A percentile compares a stretch with the other conserved stretches of the same genome.
Evolutionary conservation across 73 alveolate species (phyloP).

Genomic region (Tetrahymena thermophila): DNA sequence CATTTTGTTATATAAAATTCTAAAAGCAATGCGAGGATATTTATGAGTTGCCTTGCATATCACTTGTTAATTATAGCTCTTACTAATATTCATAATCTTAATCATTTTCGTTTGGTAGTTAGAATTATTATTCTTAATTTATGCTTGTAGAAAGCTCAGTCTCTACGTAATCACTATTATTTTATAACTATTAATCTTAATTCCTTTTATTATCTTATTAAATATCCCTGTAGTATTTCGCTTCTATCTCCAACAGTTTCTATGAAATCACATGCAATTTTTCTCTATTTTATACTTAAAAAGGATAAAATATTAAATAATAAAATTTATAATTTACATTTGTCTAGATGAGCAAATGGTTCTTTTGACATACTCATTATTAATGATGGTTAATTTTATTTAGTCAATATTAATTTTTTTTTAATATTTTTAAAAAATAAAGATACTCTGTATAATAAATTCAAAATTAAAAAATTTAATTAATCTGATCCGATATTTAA

Average conservation of each 20-base stretch:
- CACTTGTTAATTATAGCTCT: neutral
- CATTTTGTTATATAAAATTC: no score
- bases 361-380: neutral
- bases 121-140: neutral
- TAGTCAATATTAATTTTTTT: no score
- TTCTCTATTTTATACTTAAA: neutral
- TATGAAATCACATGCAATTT: neutral
- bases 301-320: no score
- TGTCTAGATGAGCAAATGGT: neutral
- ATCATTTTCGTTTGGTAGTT: neutral
- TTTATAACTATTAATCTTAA: no score
- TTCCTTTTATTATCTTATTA: no score
- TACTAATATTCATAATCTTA: neutral
- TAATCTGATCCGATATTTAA: neutral
- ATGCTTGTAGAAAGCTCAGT: neutral
- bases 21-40: neutral
- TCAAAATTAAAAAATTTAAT: neutral
- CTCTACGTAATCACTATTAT: neutral
- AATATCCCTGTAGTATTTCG: neutral
- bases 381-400: neutral
- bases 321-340: no score
- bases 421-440: no score
- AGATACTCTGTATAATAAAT: neutral
- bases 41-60: no score
- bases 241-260: neutral